A percentile compares a stretch with the other conserved stretches of the same genome.
Conservation (phyloP, 2,329 filamentous ascomycete species). For the Waltergamsia citrina region DNA sequence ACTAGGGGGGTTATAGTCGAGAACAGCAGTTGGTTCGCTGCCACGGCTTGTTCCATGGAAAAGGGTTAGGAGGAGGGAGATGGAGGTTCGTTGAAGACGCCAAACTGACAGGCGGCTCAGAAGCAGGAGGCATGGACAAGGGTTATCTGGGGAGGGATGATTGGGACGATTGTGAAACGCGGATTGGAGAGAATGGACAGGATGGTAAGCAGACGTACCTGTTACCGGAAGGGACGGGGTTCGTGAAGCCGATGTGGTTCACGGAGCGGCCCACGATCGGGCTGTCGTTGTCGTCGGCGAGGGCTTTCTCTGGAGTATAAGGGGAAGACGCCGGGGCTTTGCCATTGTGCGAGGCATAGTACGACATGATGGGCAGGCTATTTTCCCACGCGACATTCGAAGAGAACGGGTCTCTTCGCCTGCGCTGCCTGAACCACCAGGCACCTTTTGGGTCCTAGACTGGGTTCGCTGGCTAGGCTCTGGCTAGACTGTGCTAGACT, state of each 20-base stretch:
- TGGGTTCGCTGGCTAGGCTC: too few species aligned
- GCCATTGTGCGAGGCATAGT: not conserved
- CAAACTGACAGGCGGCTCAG: too few species aligned
- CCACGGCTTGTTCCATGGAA: too few species aligned
- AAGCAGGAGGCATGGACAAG: too few species aligned
- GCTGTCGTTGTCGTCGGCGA: constrained; percentile 27
- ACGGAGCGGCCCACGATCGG: constrained; percentile 31
- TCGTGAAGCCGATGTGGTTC: constrained; percentile 11
- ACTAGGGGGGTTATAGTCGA: not conserved
- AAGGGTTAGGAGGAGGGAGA: too few species aligned
- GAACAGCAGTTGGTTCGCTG: not conserved
- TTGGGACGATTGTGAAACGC: too few species aligned
- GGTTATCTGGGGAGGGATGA: too few species aligned
- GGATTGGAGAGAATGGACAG: too few species aligned
- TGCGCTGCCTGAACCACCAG: too few species aligned
- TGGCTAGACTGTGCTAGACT: too few species aligned
- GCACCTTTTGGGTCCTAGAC: too few species aligned
- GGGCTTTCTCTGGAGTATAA: constrained; percentile 11
- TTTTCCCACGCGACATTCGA: not conserved
- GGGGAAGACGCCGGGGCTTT: constrained; percentile 8
- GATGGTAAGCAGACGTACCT: constrained; percentile 1
- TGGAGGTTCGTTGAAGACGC: too few species aligned
- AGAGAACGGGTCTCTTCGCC: not conserved
- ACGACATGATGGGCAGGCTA: constrained; percentile 1
- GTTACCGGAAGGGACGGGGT: constrained; percentile 7